phyloP scores from a whole-genome alignment of 805 yeast species.

The Candida cerambycidarum region DNA sequence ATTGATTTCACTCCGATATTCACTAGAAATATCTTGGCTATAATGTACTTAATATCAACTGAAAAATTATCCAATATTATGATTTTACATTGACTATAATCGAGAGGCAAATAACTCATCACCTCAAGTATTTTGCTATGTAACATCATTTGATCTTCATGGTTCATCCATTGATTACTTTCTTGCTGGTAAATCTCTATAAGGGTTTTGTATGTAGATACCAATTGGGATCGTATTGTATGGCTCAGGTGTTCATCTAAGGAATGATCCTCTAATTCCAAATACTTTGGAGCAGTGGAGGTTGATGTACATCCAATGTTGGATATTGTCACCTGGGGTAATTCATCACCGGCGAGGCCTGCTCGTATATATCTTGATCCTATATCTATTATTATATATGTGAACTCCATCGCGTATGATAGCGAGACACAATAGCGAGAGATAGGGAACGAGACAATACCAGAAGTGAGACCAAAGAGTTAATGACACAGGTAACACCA shows the following conservation, averaged over 20 bases:
- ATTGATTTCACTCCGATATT: conserved; percentile 25
- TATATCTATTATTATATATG: conserved; percentile 19
- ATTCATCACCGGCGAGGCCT: conserved; percentile 28
- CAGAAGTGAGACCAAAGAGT: too few relatives aligned
- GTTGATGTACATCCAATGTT: conserved; percentile 2
- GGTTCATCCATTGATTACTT: conserved; percentile 12
- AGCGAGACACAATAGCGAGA: too few relatives aligned
- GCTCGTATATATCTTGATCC: conserved; percentile 18
- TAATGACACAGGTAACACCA: too few relatives aligned
- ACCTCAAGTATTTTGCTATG: conserved; percentile 15
- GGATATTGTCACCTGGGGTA: conserved; percentile 15
- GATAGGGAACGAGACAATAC: too few relatives aligned
- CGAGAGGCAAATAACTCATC: conserved; percentile 17
- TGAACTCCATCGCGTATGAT: conserved; percentile 9
- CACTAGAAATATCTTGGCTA: conserved; percentile 22
- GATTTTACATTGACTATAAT: conserved; percentile 21
- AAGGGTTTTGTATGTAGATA: not conserved
- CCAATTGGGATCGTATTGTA: not conserved
- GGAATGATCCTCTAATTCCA: conserved; percentile 22
- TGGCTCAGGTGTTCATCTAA: conserved; percentile 18
- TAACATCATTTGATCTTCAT: conserved; percentile 9
- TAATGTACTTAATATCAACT: conserved; percentile 14
- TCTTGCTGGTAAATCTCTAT: conserved; percentile 10
- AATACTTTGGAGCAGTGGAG: conserved; percentile 18
- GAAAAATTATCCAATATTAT: conserved; percentile 18